A percentile compares a stretch with the other conserved stretches of the same genome.
These are phyloP conservation scores for Rhynchospora tenuis DNA, from an alignment of 176 grass and related monocot genomes.

Conservation along the genomic window DNA sequence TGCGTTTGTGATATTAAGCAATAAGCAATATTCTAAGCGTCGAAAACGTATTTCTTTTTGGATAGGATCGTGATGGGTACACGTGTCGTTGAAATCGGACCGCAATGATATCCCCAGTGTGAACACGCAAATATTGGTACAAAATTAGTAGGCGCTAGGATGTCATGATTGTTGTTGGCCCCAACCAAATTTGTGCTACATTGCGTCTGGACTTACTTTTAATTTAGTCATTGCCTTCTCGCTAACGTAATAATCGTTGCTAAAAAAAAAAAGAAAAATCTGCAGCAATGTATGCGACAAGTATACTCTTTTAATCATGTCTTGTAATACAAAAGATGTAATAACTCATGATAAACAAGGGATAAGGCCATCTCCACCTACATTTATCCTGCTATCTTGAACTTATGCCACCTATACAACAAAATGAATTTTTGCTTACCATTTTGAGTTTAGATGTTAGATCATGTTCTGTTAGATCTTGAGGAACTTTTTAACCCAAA, in stretches of 20 bases:
- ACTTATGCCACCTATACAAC: too few species aligned
- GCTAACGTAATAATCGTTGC: neutral
- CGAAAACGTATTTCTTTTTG: neutral
- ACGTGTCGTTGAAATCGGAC: neutral
- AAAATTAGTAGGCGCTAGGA: neutral
- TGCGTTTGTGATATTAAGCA: neutral
- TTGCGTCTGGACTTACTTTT: neutral
- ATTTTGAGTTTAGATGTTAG: neutral
- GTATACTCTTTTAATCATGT: neutral
- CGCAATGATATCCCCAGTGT: neutral
- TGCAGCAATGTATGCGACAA: neutral
- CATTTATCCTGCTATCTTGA: neutral
- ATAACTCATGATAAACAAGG: neutral
- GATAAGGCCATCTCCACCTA: neutral
- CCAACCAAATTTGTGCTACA: neutral
- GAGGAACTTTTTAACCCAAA: too few species aligned
- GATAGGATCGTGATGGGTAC: neutral
- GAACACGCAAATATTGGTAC: neutral
- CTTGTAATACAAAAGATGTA: neutral
- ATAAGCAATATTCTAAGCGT: neutral
- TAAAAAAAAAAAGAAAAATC: neutral
- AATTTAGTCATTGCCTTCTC: neutral
- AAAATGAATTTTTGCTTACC: too few species aligned
- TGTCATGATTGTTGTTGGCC: too few species aligned
- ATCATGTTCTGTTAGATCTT: neutral